Percentiles rank a stretch among this genome's conserved stretches.
Evolutionary conservation across 2,329 filamentous ascomycete species (phyloP).

Genomic region (Kalmusia sp.): DNA sequence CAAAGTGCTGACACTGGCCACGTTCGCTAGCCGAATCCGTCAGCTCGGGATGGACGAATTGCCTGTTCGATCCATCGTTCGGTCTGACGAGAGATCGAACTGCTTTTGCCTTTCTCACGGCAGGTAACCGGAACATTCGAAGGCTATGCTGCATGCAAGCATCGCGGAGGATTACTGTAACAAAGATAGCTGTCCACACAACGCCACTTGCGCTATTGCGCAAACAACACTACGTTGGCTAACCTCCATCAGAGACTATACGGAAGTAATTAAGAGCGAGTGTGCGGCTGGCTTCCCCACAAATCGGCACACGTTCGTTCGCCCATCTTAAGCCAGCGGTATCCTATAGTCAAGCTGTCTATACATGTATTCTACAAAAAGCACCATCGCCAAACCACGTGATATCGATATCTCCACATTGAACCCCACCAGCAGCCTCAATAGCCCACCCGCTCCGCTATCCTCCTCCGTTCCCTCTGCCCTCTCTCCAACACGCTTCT

Average conservation of each 20-base stretch:
- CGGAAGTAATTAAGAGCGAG: too few species aligned
- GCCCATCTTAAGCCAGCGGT: too few species aligned
- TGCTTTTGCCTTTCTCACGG: not conserved
- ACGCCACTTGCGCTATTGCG: not conserved
- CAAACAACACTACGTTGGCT: not conserved
- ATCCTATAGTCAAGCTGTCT: too few species aligned
- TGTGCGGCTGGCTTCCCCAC: too few species aligned
- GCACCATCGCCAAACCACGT: too few species aligned
- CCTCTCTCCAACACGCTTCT: constrained; percentile 42
- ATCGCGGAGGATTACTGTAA: not conserved
- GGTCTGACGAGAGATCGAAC: constrained; percentile 1
- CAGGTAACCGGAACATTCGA: not conserved
- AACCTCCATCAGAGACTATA: not conserved
- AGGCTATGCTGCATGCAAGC: not conserved
- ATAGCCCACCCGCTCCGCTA: constrained; percentile 33
- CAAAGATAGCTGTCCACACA: not conserved
- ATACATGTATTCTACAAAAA: too few species aligned
- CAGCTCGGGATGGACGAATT: not conserved
- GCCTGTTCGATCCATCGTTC: not conserved
- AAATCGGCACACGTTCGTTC: not conserved
- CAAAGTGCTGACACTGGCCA: not conserved
- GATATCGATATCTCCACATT: too few species aligned
- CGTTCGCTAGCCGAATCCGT: constrained; percentile 4
- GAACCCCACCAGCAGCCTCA: constrained; percentile 7
- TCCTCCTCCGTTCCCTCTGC: constrained; percentile 34